Conservation (phyloP, 768 basidiomycete genomes). For the Naganishia randhawae region DNA sequence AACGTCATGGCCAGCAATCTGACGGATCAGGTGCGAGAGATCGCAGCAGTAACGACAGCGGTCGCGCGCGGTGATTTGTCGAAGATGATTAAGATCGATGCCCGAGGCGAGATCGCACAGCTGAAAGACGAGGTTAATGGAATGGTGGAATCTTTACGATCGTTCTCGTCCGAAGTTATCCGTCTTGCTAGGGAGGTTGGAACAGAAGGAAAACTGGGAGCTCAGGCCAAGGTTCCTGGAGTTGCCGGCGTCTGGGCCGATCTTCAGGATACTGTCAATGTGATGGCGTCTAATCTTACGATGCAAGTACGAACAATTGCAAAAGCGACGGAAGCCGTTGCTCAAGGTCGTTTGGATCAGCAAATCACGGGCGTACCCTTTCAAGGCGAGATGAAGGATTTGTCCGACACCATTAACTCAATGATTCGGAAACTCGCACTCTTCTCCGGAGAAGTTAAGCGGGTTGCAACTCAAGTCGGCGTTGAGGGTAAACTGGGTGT, state of each 20-base stretch:
- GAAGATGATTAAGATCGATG: conserved; percentile 84
- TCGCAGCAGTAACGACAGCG: conserved; percentile 79
- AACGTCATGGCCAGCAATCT: conserved; percentile 39
- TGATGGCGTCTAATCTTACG: conserved; percentile 92
- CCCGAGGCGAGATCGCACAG: conserved; percentile 71
- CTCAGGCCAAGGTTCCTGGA: conserved; percentile 47
- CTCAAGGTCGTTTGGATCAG: conserved; percentile 84
- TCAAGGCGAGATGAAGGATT: conserved; percentile 88
- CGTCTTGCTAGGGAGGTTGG: conserved; percentile 80
- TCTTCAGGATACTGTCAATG: conserved; percentile 59
- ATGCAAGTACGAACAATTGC: conserved; percentile 90
- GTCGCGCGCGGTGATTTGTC: conserved; percentile 74
- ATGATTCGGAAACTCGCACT: conserved; percentile 56
- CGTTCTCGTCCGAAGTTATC: conserved; percentile 70
- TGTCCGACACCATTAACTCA: conserved; percentile 94
- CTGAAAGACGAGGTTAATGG: conserved; percentile 73
- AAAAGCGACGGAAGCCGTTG: conserved; percentile 82
- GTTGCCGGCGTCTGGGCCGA: conserved; percentile 46
- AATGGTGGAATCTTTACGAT: conserved; percentile 89
- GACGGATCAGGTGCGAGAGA: conserved; percentile 54
- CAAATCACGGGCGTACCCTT: conserved; percentile 91
- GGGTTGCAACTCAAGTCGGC: conserved; percentile 94
- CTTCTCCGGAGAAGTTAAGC: conserved; percentile 78
- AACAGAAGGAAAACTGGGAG: conserved; percentile 60
- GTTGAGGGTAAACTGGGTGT: conserved; percentile 98